Evolutionary conservation across 768 basidiomycete genomes (phyloP), one percentile per base, ranked within the genome.

Genomic region (Fomitopsis serialis): DNA sequence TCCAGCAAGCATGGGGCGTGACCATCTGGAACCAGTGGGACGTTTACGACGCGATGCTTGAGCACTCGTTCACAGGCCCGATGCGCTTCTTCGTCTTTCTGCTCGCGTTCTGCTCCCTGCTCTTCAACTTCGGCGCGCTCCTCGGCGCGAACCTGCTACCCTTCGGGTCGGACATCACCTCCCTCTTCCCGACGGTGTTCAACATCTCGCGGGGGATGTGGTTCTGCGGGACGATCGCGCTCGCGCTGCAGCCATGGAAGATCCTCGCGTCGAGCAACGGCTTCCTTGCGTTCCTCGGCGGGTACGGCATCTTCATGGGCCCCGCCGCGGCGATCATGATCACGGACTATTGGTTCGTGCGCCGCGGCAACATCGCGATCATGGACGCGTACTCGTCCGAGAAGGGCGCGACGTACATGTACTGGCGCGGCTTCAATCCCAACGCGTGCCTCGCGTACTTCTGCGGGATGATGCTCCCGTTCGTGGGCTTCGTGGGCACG

Each of bases 11-110:
- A 0, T 55, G 59, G 56, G 59, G 59, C 2, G 52, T 51, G 22
- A 60, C 59, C 6, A 51, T 60, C 23, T 60, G 59, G 59, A 60
- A 60, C 23, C 54, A 57, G 40, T 57, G 59, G 56, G 59, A 60
- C 47, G 54, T 60, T 29, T 55, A 46, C 49, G 59, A 60, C 40
- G 59, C 59, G 12, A 60, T 60, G 48, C 59, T 57, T 42, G 59
- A 57, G n/a, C 59, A 45, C 40, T 48, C 50, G 10, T 57, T 37
- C 48, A 56, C 53, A 2, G 54, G 52, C 29, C 40, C 49, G 11
- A 49, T 53, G 45, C 56, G 56, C 10, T 45, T 60, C 45, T 50
- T 50, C 54, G 59, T 60, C 21, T 60, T 60, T 51, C 56, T 60
- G 15, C 54, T 57, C 40, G 59, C 56, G 12, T 55, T 57, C 48